phyloP scores from a whole-genome alignment of 1,284 basidiomycete genomes.

The Naganishia cerealis region DNA sequence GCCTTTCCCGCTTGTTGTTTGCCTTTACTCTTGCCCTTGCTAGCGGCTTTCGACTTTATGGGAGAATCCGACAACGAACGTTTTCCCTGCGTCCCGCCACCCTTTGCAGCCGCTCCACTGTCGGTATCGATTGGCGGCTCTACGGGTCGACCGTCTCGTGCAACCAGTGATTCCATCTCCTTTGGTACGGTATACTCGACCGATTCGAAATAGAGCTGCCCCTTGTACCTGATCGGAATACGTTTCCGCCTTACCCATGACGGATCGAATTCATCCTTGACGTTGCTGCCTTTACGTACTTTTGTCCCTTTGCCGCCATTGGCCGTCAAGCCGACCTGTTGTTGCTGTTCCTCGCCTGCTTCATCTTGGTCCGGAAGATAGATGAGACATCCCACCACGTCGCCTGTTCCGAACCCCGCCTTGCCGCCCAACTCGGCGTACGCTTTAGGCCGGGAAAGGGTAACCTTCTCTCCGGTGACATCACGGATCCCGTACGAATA shows the following conservation, averaged over 20 bases:
- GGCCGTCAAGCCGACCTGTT: slow-evolving; percentile 39
- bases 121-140: slow-evolving; percentile 52
- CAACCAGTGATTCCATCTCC: slow-evolving; percentile 87
- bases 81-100: slow-evolving; percentile 18
- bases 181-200: slow-evolving; percentile 87
- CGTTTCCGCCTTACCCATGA: slow-evolving; percentile 78
- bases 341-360: background rate
- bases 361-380: slow-evolving; percentile 65
- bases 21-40: slow-evolving; percentile 32
- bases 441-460: slow-evolving; percentile 72
- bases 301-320: too few species aligned
- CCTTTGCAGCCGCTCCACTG: slow-evolving; percentile 34
- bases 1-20: slow-evolving; percentile 58
- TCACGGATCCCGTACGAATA: slow-evolving; percentile 91
- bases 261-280: slow-evolving; percentile 54
- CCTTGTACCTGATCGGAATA: slow-evolving; percentile 89
- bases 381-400: slow-evolving; percentile 76
- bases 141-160: slow-evolving; percentile 57
- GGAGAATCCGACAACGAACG: background rate
- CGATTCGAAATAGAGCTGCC: slow-evolving; percentile 94
- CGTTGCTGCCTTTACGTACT: background rate
- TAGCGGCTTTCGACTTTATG: background rate
- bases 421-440: slow-evolving; percentile 57
- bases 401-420: slow-evolving; percentile 70
- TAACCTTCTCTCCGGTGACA: slow-evolving; percentile 85